Evolutionary conservation across 345 rosid genomes (phyloP), one percentile per base, ranked within the genome.

Genomic region (Salix dunnii): DNA sequence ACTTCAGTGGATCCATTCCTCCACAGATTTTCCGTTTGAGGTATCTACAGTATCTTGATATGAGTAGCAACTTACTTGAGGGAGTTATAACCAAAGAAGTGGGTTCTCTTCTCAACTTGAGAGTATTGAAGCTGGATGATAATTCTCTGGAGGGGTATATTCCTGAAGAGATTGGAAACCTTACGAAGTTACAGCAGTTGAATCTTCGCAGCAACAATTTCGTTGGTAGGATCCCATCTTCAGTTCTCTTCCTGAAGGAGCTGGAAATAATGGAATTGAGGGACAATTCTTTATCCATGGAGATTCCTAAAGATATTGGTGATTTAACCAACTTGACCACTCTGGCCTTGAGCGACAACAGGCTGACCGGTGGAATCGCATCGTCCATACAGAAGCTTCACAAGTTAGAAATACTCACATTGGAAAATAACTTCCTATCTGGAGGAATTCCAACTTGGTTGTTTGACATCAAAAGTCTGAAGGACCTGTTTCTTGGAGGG

Each of bases 381-480:
- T 46, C 80, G 7, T 82, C 86, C 3, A 35, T 83, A 17, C 79
- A 62, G 72, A 86, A 82, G 11, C 67, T 85, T 33, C 36, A 13
- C 70, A 85, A 83, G 65, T 72, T 86, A 69, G 21, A 83, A 68
- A 48, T 73, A 4, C 82, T 85, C 69, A n/a, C 70, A 6, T 27
- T 85, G 27, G 77, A 85, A 67, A 74, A 81, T 67, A 84, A 84
- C 68, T 71, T 76, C 20, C 79, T 81, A 16, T n/a, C 55, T 8
- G 85, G 88, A 71, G 74, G 64, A 69, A 82, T 88, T 38, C 91
- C 87, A 20, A 13, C 79, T 21, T 83, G 85, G 89, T 71, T 88
- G 82, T 78, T 88, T 76, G 79, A 84, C 27, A 64, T 80, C 46
- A 25, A 55, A 75, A 73, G 71, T 74, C 79, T 88, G 42, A 68